Evolutionary conservation across 1,284 basidiomycete genomes (phyloP), one percentile per base, ranked within the genome.

Genomic region (Naganishia sp.): DNA sequence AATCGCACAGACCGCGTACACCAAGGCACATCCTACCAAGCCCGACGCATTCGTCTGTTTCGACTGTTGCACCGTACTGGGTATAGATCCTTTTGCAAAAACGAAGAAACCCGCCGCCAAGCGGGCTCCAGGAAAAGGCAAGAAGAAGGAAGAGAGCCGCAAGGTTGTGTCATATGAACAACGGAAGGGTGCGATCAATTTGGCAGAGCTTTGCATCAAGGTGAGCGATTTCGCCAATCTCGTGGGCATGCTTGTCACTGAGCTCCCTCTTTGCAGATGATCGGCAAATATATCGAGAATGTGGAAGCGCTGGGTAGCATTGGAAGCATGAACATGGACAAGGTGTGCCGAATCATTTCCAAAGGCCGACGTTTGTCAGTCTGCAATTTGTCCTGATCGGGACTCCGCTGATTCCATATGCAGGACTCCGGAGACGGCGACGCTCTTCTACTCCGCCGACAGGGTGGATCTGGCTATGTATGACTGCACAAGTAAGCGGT

Each of bases 221-320:
- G 90, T 90, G 65, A 66, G 78, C 71, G 23, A 53, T 13, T 21
- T 23, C 28, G 18, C 5, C 15, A 3, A 52, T 39, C 21, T 25
- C 18, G 1, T 4, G 31, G 6, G 11, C 10, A 3, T 13, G 5
- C 28, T 1, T 5, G 15, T 35, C 52, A 23, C 49, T 68, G 41
- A 56, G 39, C 15, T 10, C 31, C 5, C 23, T 23, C 23, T 25
- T 49, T 4, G 52, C 68, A 94, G 89, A 81, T 97, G 35, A 87
- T 98, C 67, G 89, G 89, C 32, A 84, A 86, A 55, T 86, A 92
- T 74, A 96, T 98, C 65, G 86, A 94, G 67, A 88, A 94, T 69
- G 88, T 97, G 17, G 94, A 97, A 69, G 88, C 90, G 0, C 82
- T 98, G 6, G 93, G 94, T 0, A 88, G 93, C 72, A 90, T 97